These are phyloP conservation scores for Arachnopeziza araneosa DNA, from an alignment of 2,329 filamentous ascomycete species.

Conservation along the genomic window DNA sequence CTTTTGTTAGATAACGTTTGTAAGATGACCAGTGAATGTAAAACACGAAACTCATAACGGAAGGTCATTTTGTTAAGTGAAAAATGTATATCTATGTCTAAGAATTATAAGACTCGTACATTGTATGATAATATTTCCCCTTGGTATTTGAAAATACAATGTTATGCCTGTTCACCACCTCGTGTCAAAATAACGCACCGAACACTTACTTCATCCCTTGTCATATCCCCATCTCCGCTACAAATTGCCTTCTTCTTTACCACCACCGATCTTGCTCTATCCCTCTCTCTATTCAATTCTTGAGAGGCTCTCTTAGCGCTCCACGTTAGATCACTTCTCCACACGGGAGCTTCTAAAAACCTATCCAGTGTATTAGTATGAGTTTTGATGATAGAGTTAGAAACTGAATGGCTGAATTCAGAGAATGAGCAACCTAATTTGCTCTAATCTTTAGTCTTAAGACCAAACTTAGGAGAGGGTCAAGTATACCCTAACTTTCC, in stretches of 20 bases:
- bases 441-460: not conserved
- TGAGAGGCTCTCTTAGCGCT: slow-evolving; percentile 16
- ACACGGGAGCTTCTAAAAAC: slow-evolving; percentile 13
- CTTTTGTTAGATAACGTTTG: slow-evolving; percentile 11
- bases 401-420: too few relatives aligned
- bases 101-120: too few relatives aligned
- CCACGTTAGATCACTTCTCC: slow-evolving; percentile 24
- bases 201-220: slow-evolving; percentile 11
- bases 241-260: not conserved
- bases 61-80: too few relatives aligned
- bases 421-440: not conserved
- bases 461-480: not conserved
- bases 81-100: too few relatives aligned
- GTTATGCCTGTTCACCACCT: slow-evolving; percentile 18
- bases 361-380: not conserved
- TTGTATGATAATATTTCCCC: too few relatives aligned
- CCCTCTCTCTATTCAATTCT: slow-evolving; percentile 14
- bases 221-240: not conserved
- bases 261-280: slow-evolving; percentile 3
- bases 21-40: not conserved
- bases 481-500: slow-evolving; percentile 11
- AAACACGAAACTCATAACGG: not conserved
- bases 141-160: not conserved
- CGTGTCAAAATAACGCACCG: slow-evolving; percentile 24
- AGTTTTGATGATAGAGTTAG: not conserved